Conservation (phyloP, 2,329 filamentous ascomycete genomes). For the Sarocladiaceae sp. region DNA sequence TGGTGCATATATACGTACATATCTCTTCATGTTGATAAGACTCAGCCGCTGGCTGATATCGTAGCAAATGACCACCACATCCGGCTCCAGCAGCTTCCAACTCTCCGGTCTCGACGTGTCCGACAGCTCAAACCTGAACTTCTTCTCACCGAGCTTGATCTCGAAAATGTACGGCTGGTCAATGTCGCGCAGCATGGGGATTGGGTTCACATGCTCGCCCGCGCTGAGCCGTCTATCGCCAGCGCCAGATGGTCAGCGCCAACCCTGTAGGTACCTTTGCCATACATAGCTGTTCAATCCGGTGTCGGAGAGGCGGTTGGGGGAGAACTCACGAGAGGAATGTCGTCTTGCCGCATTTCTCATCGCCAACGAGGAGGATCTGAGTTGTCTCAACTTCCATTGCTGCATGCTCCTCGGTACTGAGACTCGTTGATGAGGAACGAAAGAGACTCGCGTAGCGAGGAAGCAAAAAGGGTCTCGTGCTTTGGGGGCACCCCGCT, state of each 20-base stretch:
- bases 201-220: slow-evolving; percentile 32
- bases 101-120: slow-evolving; percentile 53
- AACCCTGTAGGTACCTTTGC: not conserved
- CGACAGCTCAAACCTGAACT: slow-evolving; percentile 51
- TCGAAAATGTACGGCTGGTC: slow-evolving; percentile 58
- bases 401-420: too few species aligned
- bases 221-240: slow-evolving; percentile 40
- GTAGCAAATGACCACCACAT: slow-evolving; percentile 54
- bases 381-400: slow-evolving; percentile 46
- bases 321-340: slow-evolving; percentile 50
- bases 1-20: slow-evolving; percentile 33
- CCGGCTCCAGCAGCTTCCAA: slow-evolving; percentile 52
- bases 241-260: not conserved
- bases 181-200: slow-evolving; percentile 48
- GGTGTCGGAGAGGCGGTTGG: slow-evolving; percentile 7
- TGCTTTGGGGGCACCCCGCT: too few species aligned
- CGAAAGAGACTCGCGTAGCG: not conserved
- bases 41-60: slow-evolving; percentile 54
- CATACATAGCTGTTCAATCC: slow-evolving; percentile 2
- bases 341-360: slow-evolving; percentile 53
- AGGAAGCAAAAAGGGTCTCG: not conserved
- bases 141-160: slow-evolving; percentile 32
- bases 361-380: slow-evolving; percentile 54
- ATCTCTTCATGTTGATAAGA: slow-evolving; percentile 51
- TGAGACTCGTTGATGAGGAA: too few species aligned